Base-by-base conservation (phyloP, 352 stramenopile genomes). In the Halophytophthora polymorphica region DNA sequence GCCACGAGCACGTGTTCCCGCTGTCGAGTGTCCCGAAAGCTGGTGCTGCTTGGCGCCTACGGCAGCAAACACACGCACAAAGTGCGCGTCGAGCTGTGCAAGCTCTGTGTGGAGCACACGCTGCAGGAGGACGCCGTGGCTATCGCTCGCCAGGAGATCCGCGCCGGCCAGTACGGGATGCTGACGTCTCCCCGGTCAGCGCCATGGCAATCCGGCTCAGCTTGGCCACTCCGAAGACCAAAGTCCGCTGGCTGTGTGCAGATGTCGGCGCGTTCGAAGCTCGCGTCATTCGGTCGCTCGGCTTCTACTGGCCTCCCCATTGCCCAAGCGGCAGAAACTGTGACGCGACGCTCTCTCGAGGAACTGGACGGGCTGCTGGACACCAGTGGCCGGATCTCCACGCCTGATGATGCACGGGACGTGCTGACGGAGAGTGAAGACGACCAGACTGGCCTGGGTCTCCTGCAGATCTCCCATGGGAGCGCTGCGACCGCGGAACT, bases 111-210 rank as follows among this genome's bases (percentile, higher is more conserved):
- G 21, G 54, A 48, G 4, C 36, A 29, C 12, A 64, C 61, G 7
- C 63, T 51, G 12, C 48, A 48, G 19, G 58, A 64, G 39, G 54
- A 67, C 19, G 58, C 64, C 2, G 29, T 63, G 13, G 13, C 38
- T 6, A 57, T 73, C 36, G 61, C 61, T 33, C 51, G 62, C 0
- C 56, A 73, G 41, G 64, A 73, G 40, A 69, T 70, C 25, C 64
- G 48, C 17, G 65, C 62, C 3, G 66, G 66, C 6, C 61, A 69
- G 35, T 75, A 65, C 29, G 62, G 62, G 2, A 35, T 39, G 6
- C 50, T 69, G 10, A 56, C 50, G 29, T 69, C 60, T 12, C 56
- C 56, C 6, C 34, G 43, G 49, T n/a, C 22, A 22, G 21, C 37
- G 22, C 7, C 39, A 53, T 13, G 55, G 54, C 43, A 57, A 45